Percentiles rank a stretch among this genome's conserved stretches.
These are phyloP conservation scores for Pseudovirgaria hyperparasitica DNA, from an alignment of 2,329 filamentous ascomycete genomes.

Conservation along the genomic window DNA sequence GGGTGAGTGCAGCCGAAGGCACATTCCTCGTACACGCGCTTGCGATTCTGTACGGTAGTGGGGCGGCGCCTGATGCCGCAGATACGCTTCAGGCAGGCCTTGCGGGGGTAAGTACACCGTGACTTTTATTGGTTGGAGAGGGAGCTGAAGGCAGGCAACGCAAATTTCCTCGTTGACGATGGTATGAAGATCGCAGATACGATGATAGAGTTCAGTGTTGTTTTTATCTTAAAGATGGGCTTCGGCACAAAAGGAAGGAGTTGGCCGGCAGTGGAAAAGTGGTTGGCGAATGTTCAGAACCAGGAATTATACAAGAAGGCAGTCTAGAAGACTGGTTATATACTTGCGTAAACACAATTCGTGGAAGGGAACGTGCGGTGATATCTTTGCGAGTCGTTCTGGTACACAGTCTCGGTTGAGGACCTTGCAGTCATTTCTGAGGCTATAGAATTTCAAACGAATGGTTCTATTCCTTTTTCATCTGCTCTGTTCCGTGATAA, in stretches of 20 bases:
- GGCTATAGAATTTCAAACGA: no score
- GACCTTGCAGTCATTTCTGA: no score
- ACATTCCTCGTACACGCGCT: conserved; percentile 34
- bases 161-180: conserved; percentile 29
- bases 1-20: conserved; percentile 35
- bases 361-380: no score
- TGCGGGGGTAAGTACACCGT: conserved; percentile 31
- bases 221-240: conserved; percentile 26
- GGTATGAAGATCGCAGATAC: conserved; percentile 31
- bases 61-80: conserved; percentile 23
- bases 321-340: conserved; percentile 30
- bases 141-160: conserved; percentile 25
- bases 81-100: conserved; percentile 20
- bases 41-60: conserved; percentile 32
- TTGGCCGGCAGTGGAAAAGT: conserved; percentile 21
- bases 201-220: conserved; percentile 31
- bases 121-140: conserved; percentile 33
- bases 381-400: no score
- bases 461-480: no score
- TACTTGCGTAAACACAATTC: no score
- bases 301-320: conserved; percentile 24
- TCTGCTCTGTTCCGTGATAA: no score
- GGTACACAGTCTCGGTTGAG: no score
- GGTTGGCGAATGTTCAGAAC: conserved; percentile 24
- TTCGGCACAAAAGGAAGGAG: conserved; percentile 24